Percentiles rank a stretch among this genome's conserved stretches.
phyloP scores from a whole-genome alignment of 1,284 basidiomycete species.

The Wallemia ichthyophaga region DNA sequence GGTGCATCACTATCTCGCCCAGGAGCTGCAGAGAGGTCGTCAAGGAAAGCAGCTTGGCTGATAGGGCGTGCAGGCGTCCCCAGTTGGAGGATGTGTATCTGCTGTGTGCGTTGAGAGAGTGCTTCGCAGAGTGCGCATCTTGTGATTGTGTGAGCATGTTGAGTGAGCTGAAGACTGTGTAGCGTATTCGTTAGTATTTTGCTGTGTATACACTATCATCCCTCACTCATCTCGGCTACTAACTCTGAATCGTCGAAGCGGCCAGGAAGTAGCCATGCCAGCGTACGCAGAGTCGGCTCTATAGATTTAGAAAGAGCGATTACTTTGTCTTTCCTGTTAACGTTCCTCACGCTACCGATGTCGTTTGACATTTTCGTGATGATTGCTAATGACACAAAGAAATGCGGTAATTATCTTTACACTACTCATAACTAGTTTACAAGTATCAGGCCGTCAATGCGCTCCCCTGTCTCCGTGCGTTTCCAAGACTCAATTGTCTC shows the following conservation, averaged over 20 bases:
- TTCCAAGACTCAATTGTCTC: slow-evolving; percentile 72
- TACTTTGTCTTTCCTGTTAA: not conserved
- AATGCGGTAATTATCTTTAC: no score
- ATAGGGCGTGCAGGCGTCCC: slow-evolving; percentile 32
- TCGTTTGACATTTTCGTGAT: no score
- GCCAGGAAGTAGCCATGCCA: slow-evolving; percentile 82
- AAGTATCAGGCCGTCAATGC: slow-evolving; percentile 24
- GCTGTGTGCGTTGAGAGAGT: slow-evolving; percentile 34
- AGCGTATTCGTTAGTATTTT: no score
- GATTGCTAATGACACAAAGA: no score
- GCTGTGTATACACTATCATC: no score
- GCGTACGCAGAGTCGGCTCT: slow-evolving; percentile 56
- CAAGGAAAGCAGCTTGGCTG: slow-evolving; percentile 36
- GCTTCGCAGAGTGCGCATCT: slow-evolving; percentile 39
- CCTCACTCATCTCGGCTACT: slow-evolving; percentile 64
- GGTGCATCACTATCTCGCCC: slow-evolving; percentile 51
- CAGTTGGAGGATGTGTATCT: slow-evolving; percentile 5
- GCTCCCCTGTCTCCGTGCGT: slow-evolving; percentile 38
- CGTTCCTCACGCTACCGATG: no score
- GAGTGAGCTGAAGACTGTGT: slow-evolving; percentile 26
- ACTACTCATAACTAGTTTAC: not conserved
- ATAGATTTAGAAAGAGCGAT: slow-evolving; percentile 44
- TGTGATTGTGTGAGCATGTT: slow-evolving; percentile 32
- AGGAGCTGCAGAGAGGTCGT: slow-evolving; percentile 48
- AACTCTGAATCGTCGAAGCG: slow-evolving; percentile 89